phyloP scores from a whole-genome alignment of 805 yeast genomes.

The Monosporozyma unispora region DNA sequence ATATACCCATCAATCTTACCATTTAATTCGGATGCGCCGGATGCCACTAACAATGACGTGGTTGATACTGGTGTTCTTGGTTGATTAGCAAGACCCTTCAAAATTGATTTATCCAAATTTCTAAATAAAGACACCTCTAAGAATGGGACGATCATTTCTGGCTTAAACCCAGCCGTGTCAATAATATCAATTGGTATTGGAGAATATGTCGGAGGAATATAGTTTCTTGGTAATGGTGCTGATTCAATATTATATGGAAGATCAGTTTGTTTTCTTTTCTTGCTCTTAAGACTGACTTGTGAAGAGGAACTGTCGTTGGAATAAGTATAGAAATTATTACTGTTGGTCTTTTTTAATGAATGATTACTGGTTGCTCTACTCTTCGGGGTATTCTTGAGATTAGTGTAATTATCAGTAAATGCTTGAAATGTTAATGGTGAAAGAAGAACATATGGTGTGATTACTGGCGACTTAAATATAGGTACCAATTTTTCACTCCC shows the following conservation, averaged over 20 bases:
- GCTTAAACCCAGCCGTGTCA: constrained; percentile 66
- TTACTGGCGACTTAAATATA: constrained; percentile 25
- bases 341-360: constrained; percentile 4
- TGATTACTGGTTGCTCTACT: constrained; percentile 11
- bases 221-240: constrained; percentile 19
- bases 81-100: constrained; percentile 54
- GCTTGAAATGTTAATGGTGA: constrained; percentile 34
- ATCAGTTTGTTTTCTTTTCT: background rate
- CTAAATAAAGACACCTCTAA: constrained; percentile 62
- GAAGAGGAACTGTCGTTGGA: background rate
- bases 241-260: background rate
- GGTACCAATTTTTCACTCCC: constrained; percentile 22
- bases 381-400: constrained; percentile 11
- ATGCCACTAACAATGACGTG: constrained; percentile 61
- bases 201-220: constrained; percentile 42
- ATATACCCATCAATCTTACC: constrained; percentile 71
- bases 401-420: constrained; percentile 20
- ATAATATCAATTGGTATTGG: constrained; percentile 61
- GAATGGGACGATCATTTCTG: constrained; percentile 63
- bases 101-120: constrained; percentile 47
- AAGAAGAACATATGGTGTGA: constrained; percentile 25
- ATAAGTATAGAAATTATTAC: background rate
- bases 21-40: constrained; percentile 71
- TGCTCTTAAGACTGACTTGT: background rate
- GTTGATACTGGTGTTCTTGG: constrained; percentile 55